Conservation (phyloP, 129 eudicot genomes). For the Tagetes erecta region DNA sequence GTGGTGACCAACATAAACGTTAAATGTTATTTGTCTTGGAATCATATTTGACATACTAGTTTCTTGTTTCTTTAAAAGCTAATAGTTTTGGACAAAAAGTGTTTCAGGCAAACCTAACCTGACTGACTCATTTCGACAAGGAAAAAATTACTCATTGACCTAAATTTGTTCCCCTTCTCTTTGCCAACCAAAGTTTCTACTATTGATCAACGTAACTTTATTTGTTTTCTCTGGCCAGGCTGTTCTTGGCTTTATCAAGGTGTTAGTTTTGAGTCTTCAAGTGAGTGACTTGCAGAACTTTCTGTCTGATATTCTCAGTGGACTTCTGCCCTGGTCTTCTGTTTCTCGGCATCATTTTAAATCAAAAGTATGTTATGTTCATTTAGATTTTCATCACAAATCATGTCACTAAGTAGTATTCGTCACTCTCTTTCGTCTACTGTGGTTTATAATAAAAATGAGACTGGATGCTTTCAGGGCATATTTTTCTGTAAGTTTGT, state of each 20-base stretch:
- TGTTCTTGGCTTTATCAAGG: constrained; percentile 93
- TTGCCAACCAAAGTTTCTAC: not conserved
- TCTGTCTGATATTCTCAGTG: constrained; percentile 63
- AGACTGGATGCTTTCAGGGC: not conserved
- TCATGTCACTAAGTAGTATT: not conserved
- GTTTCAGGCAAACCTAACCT: not conserved
- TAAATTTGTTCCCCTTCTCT: not conserved
- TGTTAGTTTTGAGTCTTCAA: constrained; percentile 72
- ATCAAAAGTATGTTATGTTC: constrained; percentile 56
- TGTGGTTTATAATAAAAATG: constrained; percentile 9
- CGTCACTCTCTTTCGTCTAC: not conserved
- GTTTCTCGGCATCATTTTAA: constrained; percentile 90
- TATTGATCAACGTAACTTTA: constrained; percentile 19
- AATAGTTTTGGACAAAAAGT: not conserved
- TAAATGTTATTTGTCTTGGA: not conserved
- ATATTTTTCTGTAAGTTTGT: not conserved
- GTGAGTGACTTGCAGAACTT: constrained; percentile 60
- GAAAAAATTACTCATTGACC: not conserved
- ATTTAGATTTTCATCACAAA: not conserved
- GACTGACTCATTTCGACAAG: not conserved
- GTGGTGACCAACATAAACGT: not conserved
- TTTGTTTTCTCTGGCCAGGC: constrained; percentile 56
- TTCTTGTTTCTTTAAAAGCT: not conserved
- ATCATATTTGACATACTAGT: not conserved
- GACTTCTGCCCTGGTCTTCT: constrained; percentile 88